Conservation (phyloP, 176 grass and related monocot genomes). For the Luzula sylvatica region DNA sequence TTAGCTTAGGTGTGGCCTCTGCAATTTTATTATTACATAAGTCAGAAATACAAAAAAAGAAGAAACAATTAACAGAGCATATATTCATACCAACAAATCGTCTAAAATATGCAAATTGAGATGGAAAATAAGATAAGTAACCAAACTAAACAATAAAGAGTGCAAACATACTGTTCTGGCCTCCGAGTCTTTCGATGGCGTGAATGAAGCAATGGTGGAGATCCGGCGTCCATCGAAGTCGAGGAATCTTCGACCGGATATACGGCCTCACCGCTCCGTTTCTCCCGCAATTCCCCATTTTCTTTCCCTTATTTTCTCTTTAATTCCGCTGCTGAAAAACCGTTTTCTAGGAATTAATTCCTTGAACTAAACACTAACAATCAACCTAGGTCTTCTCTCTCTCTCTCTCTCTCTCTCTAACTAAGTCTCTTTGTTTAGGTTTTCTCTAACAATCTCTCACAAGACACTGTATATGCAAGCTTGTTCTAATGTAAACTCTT, state of each 20-base stretch:
- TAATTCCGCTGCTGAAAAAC: neutral
- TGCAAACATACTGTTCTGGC: constrained; percentile 49
- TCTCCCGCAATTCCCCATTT: constrained; percentile 31
- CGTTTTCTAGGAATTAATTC: neutral
- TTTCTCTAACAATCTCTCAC: neutral
- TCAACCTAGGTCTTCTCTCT: neutral
- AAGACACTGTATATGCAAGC: neutral
- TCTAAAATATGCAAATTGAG: neutral
- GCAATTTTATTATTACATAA: neutral
- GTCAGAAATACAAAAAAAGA: neutral
- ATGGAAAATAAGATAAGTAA: neutral
- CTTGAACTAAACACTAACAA: constrained; percentile 12
- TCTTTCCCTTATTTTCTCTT: neutral
- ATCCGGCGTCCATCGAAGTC: constrained; percentile 78
- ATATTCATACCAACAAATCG: neutral
- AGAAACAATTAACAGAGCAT: neutral
- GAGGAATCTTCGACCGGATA: constrained; percentile 61
- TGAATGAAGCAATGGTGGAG: constrained; percentile 69
- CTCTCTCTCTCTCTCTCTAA: constrained; percentile 9
- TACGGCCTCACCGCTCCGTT: constrained; percentile 57
- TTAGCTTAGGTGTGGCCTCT: constrained; percentile 90
- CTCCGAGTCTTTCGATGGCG: constrained; percentile 67
- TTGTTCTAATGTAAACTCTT: neutral
- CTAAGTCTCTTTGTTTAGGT: neutral
- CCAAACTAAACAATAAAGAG: neutral